Conservation (phyloP, 2,329 filamentous ascomycete species). For the Arachnopeziza araneosa region DNA sequence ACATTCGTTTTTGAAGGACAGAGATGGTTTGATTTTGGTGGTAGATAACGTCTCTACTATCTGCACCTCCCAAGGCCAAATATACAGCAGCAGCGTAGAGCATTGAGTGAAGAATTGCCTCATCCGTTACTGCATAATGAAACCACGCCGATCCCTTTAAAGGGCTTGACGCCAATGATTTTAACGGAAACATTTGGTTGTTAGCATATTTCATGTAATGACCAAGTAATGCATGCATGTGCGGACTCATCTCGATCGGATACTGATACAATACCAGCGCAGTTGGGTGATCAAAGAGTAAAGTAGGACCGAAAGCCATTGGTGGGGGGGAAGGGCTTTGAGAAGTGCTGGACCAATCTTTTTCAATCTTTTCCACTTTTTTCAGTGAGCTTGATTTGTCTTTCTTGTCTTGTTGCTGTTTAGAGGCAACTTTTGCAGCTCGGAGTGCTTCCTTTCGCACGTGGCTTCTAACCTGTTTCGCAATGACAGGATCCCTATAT, state of each 20-base stretch:
- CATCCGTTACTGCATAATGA: slow-evolving; percentile 17
- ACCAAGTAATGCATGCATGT: slow-evolving; percentile 12
- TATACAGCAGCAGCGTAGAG: slow-evolving; percentile 19
- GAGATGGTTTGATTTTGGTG: slow-evolving; percentile 10
- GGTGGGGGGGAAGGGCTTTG: not conserved
- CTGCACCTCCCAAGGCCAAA: slow-evolving; percentile 14
- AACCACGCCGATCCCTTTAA: slow-evolving; percentile 18
- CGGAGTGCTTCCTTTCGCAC: not conserved
- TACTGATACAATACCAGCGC: slow-evolving; percentile 9
- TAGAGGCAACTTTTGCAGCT: not conserved
- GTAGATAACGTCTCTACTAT: slow-evolving; percentile 14
- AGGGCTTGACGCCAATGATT: slow-evolving; percentile 12
- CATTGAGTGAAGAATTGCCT: slow-evolving; percentile 19
- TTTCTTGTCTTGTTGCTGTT: not conserved
- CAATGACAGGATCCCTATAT: not conserved
- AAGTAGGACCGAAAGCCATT: not conserved
- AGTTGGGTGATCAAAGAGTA: slow-evolving; percentile 12
- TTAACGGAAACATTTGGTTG: slow-evolving; percentile 13
- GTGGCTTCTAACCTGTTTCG: not conserved
- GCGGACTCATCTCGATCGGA: slow-evolving; percentile 12
- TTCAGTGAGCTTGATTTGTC: not conserved
- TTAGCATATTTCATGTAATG: slow-evolving; percentile 14
- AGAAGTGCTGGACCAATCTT: not conserved
- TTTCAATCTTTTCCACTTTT: not conserved
- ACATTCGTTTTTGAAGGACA: slow-evolving; percentile 15